phyloP scores from a whole-genome alignment of 768 basidiomycete genomes.

The Candolleomyces eurysporus region DNA sequence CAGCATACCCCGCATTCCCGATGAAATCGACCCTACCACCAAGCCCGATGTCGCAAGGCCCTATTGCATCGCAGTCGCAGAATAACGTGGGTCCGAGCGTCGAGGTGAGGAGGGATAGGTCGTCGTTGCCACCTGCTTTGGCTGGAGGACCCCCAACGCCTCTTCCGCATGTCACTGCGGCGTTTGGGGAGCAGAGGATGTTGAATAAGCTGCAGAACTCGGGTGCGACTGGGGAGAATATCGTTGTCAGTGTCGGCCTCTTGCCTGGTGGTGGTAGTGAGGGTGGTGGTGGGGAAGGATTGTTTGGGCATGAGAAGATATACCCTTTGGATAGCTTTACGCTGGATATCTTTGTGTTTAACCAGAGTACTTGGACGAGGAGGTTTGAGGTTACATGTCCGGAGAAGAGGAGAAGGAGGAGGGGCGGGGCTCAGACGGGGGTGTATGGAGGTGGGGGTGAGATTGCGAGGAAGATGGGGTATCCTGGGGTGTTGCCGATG shows the following conservation, averaged over 20 bases:
- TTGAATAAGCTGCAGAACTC: constrained; percentile 26
- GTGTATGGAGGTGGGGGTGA: constrained; percentile 26
- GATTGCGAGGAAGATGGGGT: constrained; percentile 35
- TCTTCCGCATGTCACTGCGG: constrained; percentile 47
- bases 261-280: constrained; percentile 21
- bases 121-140: constrained; percentile 3
- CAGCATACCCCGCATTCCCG: constrained; percentile 72
- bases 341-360: constrained; percentile 86
- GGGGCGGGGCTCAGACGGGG: constrained; percentile 30
- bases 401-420: constrained; percentile 46
- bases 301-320: constrained; percentile 46
- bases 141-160: constrained; percentile 48
- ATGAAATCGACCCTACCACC: constrained; percentile 43
- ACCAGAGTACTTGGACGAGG: constrained; percentile 72
- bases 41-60: constrained; percentile 55
- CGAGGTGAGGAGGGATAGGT: constrained; percentile 66
- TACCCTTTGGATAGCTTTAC: constrained; percentile 75
- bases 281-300: constrained; percentile 9
- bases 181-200: constrained; percentile 39
- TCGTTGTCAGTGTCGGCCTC: constrained; percentile 70
- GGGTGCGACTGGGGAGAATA: constrained; percentile 46
- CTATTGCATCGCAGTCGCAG: constrained; percentile 49
- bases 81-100: constrained; percentile 54
- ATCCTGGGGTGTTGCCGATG: constrained; percentile 68
- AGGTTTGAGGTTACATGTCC: constrained; percentile 76